These are phyloP conservation scores for Dioscorea dumetorum DNA, from an alignment of 106 monocot genomes.

Conservation along the genomic window DNA sequence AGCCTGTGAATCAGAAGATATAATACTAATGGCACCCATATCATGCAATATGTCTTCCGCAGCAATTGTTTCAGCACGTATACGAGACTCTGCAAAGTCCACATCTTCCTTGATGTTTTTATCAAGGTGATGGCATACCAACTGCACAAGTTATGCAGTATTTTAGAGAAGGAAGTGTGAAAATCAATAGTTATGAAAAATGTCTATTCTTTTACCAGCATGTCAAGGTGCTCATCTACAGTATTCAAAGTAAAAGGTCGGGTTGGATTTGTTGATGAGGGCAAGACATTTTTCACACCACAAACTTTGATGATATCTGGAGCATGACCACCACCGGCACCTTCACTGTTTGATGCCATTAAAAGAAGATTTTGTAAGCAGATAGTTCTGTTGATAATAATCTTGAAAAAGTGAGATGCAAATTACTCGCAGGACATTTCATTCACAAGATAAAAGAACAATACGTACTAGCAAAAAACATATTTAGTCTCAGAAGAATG, in stretches of 20 bases:
- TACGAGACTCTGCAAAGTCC: conserved; percentile 96
- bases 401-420: no score
- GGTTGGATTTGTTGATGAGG: conserved; percentile 97
- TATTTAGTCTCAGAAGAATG: no score
- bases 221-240: conserved; percentile 99
- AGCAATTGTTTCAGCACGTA: conserved; percentile 91
- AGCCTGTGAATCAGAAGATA: conserved; percentile 96
- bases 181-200: not conserved
- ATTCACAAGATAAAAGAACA: no score
- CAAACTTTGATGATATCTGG: conserved; percentile 99
- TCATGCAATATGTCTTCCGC: conserved; percentile 98
- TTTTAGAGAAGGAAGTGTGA: not conserved
- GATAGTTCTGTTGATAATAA: no score
- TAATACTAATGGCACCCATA: conserved; percentile 96
- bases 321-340: conserved; percentile 99
- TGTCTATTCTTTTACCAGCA: conserved; percentile 58
- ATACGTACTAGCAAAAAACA: no score
- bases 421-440: no score
- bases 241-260: conserved; percentile 92
- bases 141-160: conserved; percentile 30
- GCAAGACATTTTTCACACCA: conserved; percentile 96
- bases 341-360: conserved; percentile 52
- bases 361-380: no score
- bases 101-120: conserved; percentile 95
- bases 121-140: conserved; percentile 97